Evolutionary conservation across 208 protist genomes (phyloP), one percentile per base, ranked within the genome.

Genomic region (Trypanosoma rangeli): DNA sequence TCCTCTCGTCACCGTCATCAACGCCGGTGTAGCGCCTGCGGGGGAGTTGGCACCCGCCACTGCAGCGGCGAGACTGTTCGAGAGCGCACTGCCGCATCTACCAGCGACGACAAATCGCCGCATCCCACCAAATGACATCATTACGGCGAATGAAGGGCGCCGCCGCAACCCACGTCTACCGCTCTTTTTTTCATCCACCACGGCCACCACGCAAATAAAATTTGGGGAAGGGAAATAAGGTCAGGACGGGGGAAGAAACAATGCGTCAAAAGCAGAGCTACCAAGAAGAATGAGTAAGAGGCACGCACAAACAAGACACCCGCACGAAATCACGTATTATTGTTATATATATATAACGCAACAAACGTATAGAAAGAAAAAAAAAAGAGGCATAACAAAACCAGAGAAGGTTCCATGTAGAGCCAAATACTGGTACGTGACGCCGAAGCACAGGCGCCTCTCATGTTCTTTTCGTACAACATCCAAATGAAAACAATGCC

Each of bases 1-100:
- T 16, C 74, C 64, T 35, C 90, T 85, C 16, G 46, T 50, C 20
- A 70, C 20, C 22, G 59, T 61, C 8, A n/a, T 68, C 33, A 79
- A 62, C 15, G 76, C 57, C 9, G 46, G 18, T n/a, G 24, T 16
- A n/a, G 50, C 26, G 44, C 15, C 18, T 46, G 29, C 20, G 15
- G 49, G 29, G 59, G 46, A 37, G 42, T 39, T 44, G 26, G 37
- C 49, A 49, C 24, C 73, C 69, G 26, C 48, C 64, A 70, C 22
- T 20, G 49, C 7, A 56, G 37, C 37, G n/a, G 42, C 3, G 29
- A 13, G 50, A 24, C 24, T 56, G 29, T 20, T 53, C 22, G 46
- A 69, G 22, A 39, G 37, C 15, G 24, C 54, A 26, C 53, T 13
- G 16, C 20, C n/a, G 26, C 37, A 24, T 5, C 33, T 20, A 18